These are phyloP conservation scores for Podospora appendiculata DNA, from an alignment of 495 filamentous ascomycete genomes.

Conservation along the genomic window DNA sequence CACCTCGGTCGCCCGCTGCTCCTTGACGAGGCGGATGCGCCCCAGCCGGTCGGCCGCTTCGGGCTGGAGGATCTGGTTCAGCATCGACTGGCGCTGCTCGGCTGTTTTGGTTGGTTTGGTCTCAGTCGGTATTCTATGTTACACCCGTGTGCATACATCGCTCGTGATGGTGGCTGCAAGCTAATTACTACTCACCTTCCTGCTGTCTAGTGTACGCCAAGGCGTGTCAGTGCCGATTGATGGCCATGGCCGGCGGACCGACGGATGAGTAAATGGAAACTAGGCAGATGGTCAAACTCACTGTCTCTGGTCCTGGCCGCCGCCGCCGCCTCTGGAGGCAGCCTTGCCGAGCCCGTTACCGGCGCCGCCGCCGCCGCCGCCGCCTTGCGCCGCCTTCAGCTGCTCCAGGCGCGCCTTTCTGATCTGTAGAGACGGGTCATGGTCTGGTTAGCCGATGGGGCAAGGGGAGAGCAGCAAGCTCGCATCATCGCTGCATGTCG, in stretches of 20 bases:
- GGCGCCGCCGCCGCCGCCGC: constrained; percentile 19
- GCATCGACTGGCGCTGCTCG: constrained; percentile 66
- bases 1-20: constrained; percentile 78
- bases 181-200: constrained; percentile 52
- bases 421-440: constrained; percentile 58
- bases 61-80: constrained; percentile 88
- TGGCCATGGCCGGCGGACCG: too few species aligned
- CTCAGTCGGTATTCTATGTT: too few species aligned
- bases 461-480: not conserved
- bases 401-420: constrained; percentile 83
- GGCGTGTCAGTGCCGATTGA: not conserved
- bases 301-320: constrained; percentile 51
- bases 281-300: constrained; percentile 19
- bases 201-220: constrained; percentile 46
- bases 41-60: constrained; percentile 89
- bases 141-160: too few species aligned
- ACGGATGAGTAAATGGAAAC: not conserved
- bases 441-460: too few species aligned
- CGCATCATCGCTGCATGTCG: too few species aligned
- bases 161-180: too few species aligned
- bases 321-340: constrained; percentile 37
- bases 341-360: constrained; percentile 24
- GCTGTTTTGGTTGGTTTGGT: constrained; percentile 22
- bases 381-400: constrained; percentile 63
- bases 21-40: constrained; percentile 93